These are phyloP conservation scores for Termitomyces sp. DNA, from an alignment of 768 basidiomycete species.

Conservation along the genomic window DNA sequence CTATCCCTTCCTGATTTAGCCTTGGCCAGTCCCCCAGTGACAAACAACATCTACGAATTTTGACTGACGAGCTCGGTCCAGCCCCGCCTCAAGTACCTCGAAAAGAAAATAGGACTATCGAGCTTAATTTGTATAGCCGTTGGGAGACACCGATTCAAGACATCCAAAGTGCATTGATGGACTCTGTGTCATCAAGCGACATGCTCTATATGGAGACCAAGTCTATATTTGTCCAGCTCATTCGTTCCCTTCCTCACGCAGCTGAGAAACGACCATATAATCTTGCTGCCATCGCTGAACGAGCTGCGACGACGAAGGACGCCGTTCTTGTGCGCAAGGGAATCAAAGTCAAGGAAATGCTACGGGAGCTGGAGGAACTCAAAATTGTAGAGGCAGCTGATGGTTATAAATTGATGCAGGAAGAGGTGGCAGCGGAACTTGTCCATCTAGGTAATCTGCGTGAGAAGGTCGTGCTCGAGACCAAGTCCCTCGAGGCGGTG, in stretches of 20 bases:
- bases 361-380: slow-evolving; percentile 90
- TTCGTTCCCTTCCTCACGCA: slow-evolving; percentile 88
- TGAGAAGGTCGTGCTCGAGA: slow-evolving; percentile 93
- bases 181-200: slow-evolving; percentile 94
- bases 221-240: slow-evolving; percentile 96
- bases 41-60: slow-evolving; percentile 93
- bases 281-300: slow-evolving; percentile 84
- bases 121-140: slow-evolving; percentile 89
- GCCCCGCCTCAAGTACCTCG: slow-evolving; percentile 95
- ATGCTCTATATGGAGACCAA: slow-evolving; percentile 99
- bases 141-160: slow-evolving; percentile 99
- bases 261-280: slow-evolving; percentile 88
- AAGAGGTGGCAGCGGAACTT: slow-evolving; percentile 94
- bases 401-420: slow-evolving; percentile 93
- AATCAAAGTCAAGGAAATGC: slow-evolving; percentile 99
- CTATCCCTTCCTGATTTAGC: neutral
- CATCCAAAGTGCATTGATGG: slow-evolving; percentile 94
- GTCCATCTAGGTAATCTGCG: slow-evolving; percentile 94
- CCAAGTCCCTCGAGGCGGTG: slow-evolving; percentile 89
- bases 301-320: slow-evolving; percentile 96
- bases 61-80: slow-evolving; percentile 93
- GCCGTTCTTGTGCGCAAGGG: slow-evolving; percentile 93
- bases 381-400: slow-evolving; percentile 81
- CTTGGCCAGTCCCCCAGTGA: slow-evolving; percentile 84
- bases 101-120: slow-evolving; percentile 95